Evolutionary conservation across 257 asterid genomes (phyloP), one percentile per base, ranked within the genome.

Genomic region (Eucommia ulmoides): DNA sequence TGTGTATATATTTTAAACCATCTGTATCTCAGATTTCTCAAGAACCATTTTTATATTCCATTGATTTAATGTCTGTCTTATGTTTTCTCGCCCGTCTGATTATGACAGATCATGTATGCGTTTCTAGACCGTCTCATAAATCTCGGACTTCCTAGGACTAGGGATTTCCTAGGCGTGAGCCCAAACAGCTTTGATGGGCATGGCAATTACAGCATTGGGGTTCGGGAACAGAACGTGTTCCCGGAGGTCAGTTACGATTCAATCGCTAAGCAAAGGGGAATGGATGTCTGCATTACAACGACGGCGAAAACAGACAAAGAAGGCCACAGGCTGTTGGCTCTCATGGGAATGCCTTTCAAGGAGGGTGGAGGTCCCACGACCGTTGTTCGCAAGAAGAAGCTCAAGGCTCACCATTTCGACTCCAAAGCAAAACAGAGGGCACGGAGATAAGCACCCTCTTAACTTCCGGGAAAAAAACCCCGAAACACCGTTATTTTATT

Each of bases 341-440:
- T 86, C 53, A 78, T 86, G 98, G 95, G 96, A 20, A 86, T 86
- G 94, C 95, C 95, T 1, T 86, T 91, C 45, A 79, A 87, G 69
- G 93, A 83, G 68, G 94, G 80, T 24, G 38, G 73, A 22, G 69
- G 66, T 12, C 25, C 70, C 19, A 16, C 71, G 18, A 17, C 62
- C 4, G 52, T 56, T 50, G 15, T 75, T 54, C 62, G 78, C 33
- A 91, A 79, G 96, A 91, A 81, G 81, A 86, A 86, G 85, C 81
- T 91, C 20, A 83, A 69, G 72, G 51, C 94, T 49, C 99, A 91
- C 56, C 96, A 91, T 70, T 91, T 86, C 21, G 93, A 79, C 79
- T 76, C 96, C 3, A 91, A 80, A 65, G 23, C 94, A 0, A 86
- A 73, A 73, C 77, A 68, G 42, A 72, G 78, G 53, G 56, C 75